phyloP scores from a whole-genome alignment of 2,329 filamentous ascomycete species.

The Seiridium cupressi region DNA sequence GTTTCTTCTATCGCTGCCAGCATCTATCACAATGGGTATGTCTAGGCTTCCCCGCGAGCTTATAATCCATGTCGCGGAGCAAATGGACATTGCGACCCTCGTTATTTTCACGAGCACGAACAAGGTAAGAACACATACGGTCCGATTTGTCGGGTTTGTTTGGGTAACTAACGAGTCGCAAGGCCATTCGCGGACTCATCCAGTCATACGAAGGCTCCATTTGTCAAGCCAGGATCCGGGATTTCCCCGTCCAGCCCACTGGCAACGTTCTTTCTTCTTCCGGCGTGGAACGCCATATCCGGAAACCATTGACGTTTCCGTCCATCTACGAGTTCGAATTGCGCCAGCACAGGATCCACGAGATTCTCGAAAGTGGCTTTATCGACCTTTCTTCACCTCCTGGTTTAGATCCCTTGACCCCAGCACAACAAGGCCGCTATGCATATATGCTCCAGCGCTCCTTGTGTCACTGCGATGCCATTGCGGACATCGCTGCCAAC shows the following conservation, averaged over 20 bases:
- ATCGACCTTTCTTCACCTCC: slow-evolving; percentile 10
- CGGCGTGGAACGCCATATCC: slow-evolving; percentile 9
- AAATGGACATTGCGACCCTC: slow-evolving; percentile 18
- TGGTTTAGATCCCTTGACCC: slow-evolving; percentile 11
- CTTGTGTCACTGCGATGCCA: slow-evolving; percentile 21
- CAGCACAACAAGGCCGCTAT: slow-evolving; percentile 1
- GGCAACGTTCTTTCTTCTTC: slow-evolving; percentile 20
- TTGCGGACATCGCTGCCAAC: slow-evolving; percentile 26
- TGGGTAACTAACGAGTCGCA: neutral
- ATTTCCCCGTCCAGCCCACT: slow-evolving; percentile 10
- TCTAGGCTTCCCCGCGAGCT: slow-evolving; percentile 17
- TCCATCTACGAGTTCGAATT: slow-evolving; percentile 20
- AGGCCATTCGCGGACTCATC: slow-evolving; percentile 12
- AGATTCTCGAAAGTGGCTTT: slow-evolving; percentile 12
- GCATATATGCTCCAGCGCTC: slow-evolving; percentile 14
- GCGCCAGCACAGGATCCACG: slow-evolving; percentile 15
- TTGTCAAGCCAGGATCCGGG: slow-evolving; percentile 6
- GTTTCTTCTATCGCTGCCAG: neutral
- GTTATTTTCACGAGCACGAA: slow-evolving; percentile 16
- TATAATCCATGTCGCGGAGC: slow-evolving; percentile 18
- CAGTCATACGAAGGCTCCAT: slow-evolving; percentile 17
- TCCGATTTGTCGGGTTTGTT: neutral
- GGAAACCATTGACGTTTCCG: slow-evolving; percentile 13
- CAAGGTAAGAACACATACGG: slow-evolving; percentile 15
- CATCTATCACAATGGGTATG: neutral